Conservation (phyloP, 805 yeast species). For the Suhomyces kilbournensis region DNA sequence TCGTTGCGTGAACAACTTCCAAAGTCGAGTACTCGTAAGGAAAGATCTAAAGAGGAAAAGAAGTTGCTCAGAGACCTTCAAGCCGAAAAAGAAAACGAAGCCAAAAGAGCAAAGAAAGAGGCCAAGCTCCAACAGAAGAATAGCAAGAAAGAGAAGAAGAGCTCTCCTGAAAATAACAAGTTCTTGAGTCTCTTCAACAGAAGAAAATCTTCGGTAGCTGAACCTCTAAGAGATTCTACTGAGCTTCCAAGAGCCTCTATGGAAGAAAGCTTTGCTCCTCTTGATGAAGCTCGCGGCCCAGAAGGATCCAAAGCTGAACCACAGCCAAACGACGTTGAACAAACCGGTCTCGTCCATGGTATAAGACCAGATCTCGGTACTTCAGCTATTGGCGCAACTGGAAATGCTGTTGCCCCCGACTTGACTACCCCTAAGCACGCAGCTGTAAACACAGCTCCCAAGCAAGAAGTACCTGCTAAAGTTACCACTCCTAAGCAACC, state of each 20-base stretch:
- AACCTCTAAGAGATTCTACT: not conserved
- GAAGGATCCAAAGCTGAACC: not conserved
- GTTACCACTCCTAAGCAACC: not conserved
- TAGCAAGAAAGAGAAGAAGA: conserved; percentile 4
- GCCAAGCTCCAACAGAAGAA: conserved; percentile 4
- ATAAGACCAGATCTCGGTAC: not conserved
- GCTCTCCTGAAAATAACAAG: conserved; percentile 1
- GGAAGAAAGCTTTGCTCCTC: conserved; percentile 3
- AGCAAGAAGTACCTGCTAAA: too few relatives aligned
- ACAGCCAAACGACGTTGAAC: not conserved
- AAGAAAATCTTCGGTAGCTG: conserved; percentile 3
- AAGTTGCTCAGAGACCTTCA: conserved; percentile 10
- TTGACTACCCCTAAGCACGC: not conserved
- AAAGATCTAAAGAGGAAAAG: conserved; percentile 24
- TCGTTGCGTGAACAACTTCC: conserved; percentile 23
- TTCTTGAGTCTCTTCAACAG: conserved; percentile 6
- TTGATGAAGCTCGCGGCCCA: not conserved
- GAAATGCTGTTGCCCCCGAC: not conserved
- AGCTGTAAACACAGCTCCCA: not conserved
- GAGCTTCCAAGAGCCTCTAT: not conserved
- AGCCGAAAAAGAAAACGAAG: conserved; percentile 4
- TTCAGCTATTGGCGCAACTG: not conserved
- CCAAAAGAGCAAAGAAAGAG: conserved; percentile 11
- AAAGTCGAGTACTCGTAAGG: conserved; percentile 17
- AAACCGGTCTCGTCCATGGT: not conserved